These are phyloP conservation scores for Nakazawaea wickerhamii DNA, from an alignment of 805 yeast species.

Conservation along the genomic window DNA sequence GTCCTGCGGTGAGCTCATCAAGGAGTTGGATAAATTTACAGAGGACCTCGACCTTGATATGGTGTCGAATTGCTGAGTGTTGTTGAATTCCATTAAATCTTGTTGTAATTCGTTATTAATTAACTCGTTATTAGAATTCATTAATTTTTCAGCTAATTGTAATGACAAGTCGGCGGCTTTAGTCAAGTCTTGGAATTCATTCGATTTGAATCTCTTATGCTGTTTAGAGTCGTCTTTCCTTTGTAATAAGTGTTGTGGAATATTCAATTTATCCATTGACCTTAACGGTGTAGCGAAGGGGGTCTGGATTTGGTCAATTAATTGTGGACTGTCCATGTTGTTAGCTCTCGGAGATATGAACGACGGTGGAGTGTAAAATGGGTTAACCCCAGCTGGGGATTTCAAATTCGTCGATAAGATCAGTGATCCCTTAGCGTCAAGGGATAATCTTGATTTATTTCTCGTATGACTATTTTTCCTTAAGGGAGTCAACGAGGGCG, in stretches of 20 bases:
- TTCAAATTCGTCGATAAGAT: conserved; percentile 19
- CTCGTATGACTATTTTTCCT: conserved; percentile 29
- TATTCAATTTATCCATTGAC: neutral
- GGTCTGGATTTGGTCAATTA: conserved; percentile 6
- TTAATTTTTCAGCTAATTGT: conserved; percentile 22
- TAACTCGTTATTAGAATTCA: conserved; percentile 10
- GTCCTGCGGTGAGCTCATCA: neutral
- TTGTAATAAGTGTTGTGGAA: conserved; percentile 14
- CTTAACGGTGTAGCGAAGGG: conserved; percentile 10
- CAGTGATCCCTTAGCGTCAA: conserved; percentile 29
- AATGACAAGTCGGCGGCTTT: conserved; percentile 27
- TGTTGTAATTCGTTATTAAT: conserved; percentile 12
- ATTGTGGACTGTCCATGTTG: conserved; percentile 18
- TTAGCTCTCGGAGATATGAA: conserved; percentile 37
- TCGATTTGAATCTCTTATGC: conserved; percentile 10
- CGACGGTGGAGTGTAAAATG: conserved; percentile 42
- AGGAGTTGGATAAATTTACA: conserved; percentile 47
- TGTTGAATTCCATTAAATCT: too few species aligned
- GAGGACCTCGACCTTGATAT: conserved; percentile 42
- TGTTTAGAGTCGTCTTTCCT: conserved; percentile 10
- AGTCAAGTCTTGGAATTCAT: conserved; percentile 16
- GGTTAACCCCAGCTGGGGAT: conserved; percentile 38
- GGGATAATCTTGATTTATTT: conserved; percentile 34
- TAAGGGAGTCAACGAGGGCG: conserved; percentile 27
- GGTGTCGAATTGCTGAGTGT: neutral